Evolutionary conservation across 2,329 filamentous ascomycete genomes (phyloP).

Genomic region (Aspergillus transmontanensis): DNA sequence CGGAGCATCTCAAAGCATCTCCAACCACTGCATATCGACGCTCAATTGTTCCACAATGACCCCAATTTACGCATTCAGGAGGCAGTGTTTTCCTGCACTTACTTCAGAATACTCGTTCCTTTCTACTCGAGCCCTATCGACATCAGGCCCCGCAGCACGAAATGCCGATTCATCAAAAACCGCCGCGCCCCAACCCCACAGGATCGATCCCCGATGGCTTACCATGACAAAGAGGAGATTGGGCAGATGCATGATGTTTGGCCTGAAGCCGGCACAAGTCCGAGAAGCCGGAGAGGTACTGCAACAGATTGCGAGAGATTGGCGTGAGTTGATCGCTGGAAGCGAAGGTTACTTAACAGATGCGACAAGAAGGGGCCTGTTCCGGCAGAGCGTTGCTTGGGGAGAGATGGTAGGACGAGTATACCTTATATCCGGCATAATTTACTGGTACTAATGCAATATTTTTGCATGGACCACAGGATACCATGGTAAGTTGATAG

Average conservation of each 20-base stretch:
- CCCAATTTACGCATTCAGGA: slow-evolving; percentile 18
- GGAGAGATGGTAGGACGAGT: slow-evolving; percentile 71
- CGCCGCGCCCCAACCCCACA: slow-evolving; percentile 26
- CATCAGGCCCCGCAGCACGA: slow-evolving; percentile 17
- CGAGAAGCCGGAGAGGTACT: slow-evolving; percentile 62
- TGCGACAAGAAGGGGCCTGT: slow-evolving; percentile 63
- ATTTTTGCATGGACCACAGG: slow-evolving; percentile 31
- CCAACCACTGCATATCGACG: slow-evolving; percentile 7
- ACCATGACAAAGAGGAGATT: slow-evolving; percentile 67
- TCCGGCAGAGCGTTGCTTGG: slow-evolving; percentile 72
- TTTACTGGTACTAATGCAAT: slow-evolving; percentile 21
- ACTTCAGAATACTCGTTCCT: slow-evolving; percentile 10
- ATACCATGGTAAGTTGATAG: slow-evolving; percentile 47
- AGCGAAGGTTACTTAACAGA: slow-evolving; percentile 74
- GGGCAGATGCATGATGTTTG: slow-evolving; percentile 75
- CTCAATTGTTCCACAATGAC: slow-evolving; percentile 23
- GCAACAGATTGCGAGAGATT: slow-evolving; percentile 62
- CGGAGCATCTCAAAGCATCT: background rate
- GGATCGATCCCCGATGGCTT: slow-evolving; percentile 65
- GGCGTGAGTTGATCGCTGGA: slow-evolving; percentile 72
- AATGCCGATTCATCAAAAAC: slow-evolving; percentile 17
- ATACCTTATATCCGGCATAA: background rate
- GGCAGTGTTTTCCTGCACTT: slow-evolving; percentile 22
- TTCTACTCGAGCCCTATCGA: slow-evolving; percentile 24
- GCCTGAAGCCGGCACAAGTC: slow-evolving; percentile 62